Evolutionary conservation across 768 basidiomycete species (phyloP), one percentile per base, ranked within the genome.

Genomic region (Tulasnella sp.): DNA sequence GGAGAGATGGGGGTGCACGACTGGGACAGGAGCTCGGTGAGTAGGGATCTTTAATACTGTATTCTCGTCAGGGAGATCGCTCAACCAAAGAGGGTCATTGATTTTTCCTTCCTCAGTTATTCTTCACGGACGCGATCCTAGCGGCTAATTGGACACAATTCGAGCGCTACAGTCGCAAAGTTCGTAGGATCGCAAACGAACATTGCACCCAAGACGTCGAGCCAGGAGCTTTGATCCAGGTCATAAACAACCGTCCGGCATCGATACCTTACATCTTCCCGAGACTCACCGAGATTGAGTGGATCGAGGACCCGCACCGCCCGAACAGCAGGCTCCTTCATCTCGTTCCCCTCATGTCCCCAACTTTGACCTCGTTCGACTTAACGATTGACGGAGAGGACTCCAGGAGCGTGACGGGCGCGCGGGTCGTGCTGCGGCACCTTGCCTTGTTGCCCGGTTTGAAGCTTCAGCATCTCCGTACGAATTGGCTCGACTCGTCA

Each of bases 141-240:
- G 26, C 22, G 32, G 52, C 52, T 29, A 29, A 59, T 32, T 59
- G 52, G 52, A 14, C 52, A 29, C 26, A 29, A 5, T 59, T 71
- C 29, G 47, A 62, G 9, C 32, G n/a, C 6, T 35, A 34, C 52
- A 34, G 69, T 71, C 44, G 69, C 34, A 29, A 65, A 29, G 47
- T 71, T 16, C 44, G 69, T n/a, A 62, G 59, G 63, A 62, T 71
- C 35, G 37, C 29, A 67, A 37, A 71, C 16, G 47, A 71, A 34
- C n/a, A n/a, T n/a, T n/a, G n/a, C n/a, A n/a, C 9, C 9, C 11
- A 12, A 26, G 22, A 22, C 11, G 4, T 59, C 22, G 52, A 11
- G 29, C 17, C 9, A 3, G 26, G 26, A 11, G 11, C 26, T 12
- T 6, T 59, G 22, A 26, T 26, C 52, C 52, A 59, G 22, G 1